Evolutionary conservation across 139 green algal species (phyloP), one percentile per base, ranked within the genome.

Genomic region (Haematococcus lacustris): DNA sequence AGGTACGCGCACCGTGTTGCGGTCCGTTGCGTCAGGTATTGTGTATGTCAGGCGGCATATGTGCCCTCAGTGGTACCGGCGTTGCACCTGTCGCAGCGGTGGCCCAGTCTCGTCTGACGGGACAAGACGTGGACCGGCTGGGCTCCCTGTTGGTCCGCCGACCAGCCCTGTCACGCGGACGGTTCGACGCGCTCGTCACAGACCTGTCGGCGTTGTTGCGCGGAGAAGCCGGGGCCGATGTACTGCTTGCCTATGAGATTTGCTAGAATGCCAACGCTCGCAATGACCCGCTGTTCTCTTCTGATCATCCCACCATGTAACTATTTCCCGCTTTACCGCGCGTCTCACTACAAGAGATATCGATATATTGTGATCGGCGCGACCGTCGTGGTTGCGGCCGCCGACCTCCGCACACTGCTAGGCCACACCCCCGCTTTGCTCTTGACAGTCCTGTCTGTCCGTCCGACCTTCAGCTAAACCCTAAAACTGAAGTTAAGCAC

Each of bases 181-280:
- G 85, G 34, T 87, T 94, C 70, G 81, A 89, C 34, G 82, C 84
- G 2, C 67, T 94, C 34, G 73, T 92, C 13, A 39, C 71, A 13
- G 89, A 94, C 66, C 88, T 93, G 74, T 88, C 82, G 23, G 70
- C 75, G 37, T 57, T 94, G 3, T 74, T 80, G 1, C 73, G 89
- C 0, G 77, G 87, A 1, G 85, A 93, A 64, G 82, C 80, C n/a
- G 83, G 70, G 7, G 60, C 38, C 1, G 89, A 94, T 65, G 81
- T 84, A 17, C 73, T 94, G 74, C 73, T 93, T n/a, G 82, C 81
- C 3, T 94, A 94, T 41, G 82, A 93, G 67, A 51, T 93, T 70
- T 90, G 53, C 30, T 64, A n/a, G n/a, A n/a, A n/a, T n/a, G n/a
- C n/a, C n/a, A n/a, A n/a, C n/a, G n/a, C n/a, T n/a, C n/a, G n/a